Evolutionary conservation across 495 filamentous ascomycete species (phyloP).

Genomic region (Penicillium steckii): DNA sequence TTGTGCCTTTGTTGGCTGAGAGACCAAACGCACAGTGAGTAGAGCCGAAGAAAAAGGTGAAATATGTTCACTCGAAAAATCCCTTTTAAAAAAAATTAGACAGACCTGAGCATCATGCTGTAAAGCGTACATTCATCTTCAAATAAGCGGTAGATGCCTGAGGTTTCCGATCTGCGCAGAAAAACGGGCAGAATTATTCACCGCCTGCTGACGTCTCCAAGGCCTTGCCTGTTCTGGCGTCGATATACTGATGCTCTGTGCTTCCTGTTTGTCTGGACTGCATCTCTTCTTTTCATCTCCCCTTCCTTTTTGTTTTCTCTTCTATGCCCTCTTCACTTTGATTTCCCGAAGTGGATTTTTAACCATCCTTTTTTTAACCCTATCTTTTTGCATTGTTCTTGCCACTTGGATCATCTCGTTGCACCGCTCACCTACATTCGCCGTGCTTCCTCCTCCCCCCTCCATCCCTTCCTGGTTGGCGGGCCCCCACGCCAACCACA

Average conservation of each 20-base stretch:
- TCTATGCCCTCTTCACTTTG: slow-evolving; percentile 1
- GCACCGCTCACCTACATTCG: slow-evolving; percentile 1
- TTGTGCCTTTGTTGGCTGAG: neutral
- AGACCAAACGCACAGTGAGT: slow-evolving; percentile 1
- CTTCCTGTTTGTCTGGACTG: slow-evolving; percentile 17
- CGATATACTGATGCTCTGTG: slow-evolving; percentile 6
- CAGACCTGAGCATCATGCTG: no score
- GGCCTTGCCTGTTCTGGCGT: neutral
- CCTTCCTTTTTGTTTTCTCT: slow-evolving; percentile 24
- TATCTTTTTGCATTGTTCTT: slow-evolving; percentile 4
- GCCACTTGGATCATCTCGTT: slow-evolving; percentile 7
- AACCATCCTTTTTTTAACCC: neutral
- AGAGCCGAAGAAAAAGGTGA: neutral
- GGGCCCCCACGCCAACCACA: slow-evolving; percentile 3
- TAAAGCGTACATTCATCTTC: no score
- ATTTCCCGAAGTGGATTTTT: neutral
- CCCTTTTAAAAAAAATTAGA: neutral
- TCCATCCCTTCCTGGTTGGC: slow-evolving; percentile 4
- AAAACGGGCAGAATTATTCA: slow-evolving; percentile 21
- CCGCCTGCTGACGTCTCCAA: slow-evolving; percentile 28
- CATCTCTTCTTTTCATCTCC: slow-evolving; percentile 17
- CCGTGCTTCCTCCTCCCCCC: slow-evolving; percentile 4
- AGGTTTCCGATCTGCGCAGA: neutral
- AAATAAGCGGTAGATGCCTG: neutral
- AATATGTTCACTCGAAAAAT: neutral